Evolutionary conservation across 1,139 yeast species (phyloP).

Genomic region (Lizanozyma gosingica): DNA sequence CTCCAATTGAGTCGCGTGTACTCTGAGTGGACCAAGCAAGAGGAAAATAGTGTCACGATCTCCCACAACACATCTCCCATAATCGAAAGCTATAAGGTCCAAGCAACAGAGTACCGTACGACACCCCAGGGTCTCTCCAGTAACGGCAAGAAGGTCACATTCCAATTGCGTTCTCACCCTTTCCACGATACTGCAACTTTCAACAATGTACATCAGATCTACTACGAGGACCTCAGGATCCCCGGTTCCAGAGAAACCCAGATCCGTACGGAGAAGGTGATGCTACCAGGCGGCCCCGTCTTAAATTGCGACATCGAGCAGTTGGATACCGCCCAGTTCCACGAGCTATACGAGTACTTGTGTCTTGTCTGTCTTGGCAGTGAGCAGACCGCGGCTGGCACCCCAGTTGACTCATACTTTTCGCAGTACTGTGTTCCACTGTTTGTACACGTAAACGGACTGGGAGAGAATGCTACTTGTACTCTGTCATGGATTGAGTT

Average conservation of each 20-base stretch:
- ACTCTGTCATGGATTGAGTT: not conserved
- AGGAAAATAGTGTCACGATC: not conserved
- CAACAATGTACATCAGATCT: not conserved
- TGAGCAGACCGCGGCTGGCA: not conserved
- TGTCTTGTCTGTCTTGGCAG: not conserved
- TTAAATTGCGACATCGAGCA: too few species aligned
- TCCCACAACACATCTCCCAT: not conserved
- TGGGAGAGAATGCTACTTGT: not conserved
- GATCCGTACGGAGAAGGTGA: not conserved
- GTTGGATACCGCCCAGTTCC: not conserved
- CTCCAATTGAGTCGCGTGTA: not conserved
- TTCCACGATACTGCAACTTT: not conserved
- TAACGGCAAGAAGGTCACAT: not conserved
- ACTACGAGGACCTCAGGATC: not conserved
- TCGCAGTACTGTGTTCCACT: not conserved
- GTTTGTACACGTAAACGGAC: not conserved
- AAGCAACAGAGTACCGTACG: not conserved
- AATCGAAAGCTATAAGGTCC: not conserved
- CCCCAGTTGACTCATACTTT: not conserved
- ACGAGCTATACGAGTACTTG: not conserved
- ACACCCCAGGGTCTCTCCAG: not conserved
- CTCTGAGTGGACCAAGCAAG: not conserved
- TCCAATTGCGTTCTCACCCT: not conserved
- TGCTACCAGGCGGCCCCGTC: not conserved
- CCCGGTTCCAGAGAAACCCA: not conserved